Evolutionary conservation across 306 rosid species (phyloP).

Genomic region (Trifolium fragiferum): DNA sequence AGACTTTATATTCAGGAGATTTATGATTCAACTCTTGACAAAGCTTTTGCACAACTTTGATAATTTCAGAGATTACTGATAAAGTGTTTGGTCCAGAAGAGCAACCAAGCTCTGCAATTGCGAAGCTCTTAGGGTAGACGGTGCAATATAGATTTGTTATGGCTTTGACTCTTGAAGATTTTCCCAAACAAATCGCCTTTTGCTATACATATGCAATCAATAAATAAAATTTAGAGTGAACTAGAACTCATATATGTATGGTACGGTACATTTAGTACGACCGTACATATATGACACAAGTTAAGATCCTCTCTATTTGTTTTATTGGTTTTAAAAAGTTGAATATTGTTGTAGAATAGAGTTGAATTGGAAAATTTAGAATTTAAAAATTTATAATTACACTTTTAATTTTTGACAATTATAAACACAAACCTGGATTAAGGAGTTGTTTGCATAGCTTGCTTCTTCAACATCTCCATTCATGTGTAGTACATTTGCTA

Average conservation of each 20-base stretch:
- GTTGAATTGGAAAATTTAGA: too few species aligned
- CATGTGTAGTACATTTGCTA: neutral
- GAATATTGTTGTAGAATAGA: too few species aligned
- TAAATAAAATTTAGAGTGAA: too few species aligned
- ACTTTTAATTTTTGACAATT: too few species aligned
- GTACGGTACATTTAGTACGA: too few species aligned
- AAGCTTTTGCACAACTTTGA: neutral
- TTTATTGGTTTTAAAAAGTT: too few species aligned
- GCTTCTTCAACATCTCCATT: neutral
- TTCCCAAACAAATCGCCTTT: neutral
- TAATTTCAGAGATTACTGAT: neutral
- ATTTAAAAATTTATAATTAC: too few species aligned
- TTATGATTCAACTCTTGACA: neutral
- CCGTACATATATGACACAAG: too few species aligned
- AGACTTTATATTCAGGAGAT: neutral
- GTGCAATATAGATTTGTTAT: neutral
- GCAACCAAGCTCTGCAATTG: neutral
- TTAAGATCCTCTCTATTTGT: too few species aligned
- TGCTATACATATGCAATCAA: neutral
- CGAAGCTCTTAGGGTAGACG: neutral
- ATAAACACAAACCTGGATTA: neutral
- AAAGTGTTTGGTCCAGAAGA: constrained; percentile 1
- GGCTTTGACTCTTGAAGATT: neutral
- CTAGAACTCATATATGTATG: too few species aligned
- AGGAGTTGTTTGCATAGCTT: constrained; percentile 4